Evolutionary conservation across 371 early-diverging fungal species (phyloP), one percentile per base, ranked within the genome.

Genomic region (Syncephalastrum monosporum): DNA sequence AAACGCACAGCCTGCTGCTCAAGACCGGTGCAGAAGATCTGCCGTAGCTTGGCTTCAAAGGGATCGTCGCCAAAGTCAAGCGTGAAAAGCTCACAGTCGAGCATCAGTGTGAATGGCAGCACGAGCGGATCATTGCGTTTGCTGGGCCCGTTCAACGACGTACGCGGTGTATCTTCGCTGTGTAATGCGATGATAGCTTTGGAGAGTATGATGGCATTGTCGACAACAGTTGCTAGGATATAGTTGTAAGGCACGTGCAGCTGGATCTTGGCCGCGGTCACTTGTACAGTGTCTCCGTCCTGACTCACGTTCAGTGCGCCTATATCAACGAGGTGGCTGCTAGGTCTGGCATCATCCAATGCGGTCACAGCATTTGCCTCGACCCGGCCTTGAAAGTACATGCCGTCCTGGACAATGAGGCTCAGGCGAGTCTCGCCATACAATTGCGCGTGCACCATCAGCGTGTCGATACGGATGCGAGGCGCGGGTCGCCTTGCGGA

Each of bases 21-120:
- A 13, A 70, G 46, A 12, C 77, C 74, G 6, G 57, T 46, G 4
- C 55, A 33, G 38, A 69, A 82, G 47, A 67, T 78, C 1, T 61
- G 57, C 2, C 67, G 59, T 19, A 82, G 59, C 13, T 45, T 42
- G 6, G 57, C 53, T 55, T 82, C 82, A 54, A 82, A 78, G 21
- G 68, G 71, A 44, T 65, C 67, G 51, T 82, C 82, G 14, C 62
- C 61, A 14, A 67, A 17, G 13, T 48, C 47, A 10, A 74, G 56
- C 12, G 55, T 57, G n/a, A 62, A 58, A n/a, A 14, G 15, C 4
- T 41, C 41, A 21, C 51, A 53, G 7, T 52, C 48, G 21, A 55
- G 10, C 3, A 3, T 7, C 6, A 33, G 10, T 10, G 56, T 47
- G 15, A 15, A 16, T 0, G 61, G 55, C 13, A 61, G 3, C 16